Evolutionary conservation across 1,284 basidiomycete species (phyloP).

Genomic region (Tausonia pullulans): DNA sequence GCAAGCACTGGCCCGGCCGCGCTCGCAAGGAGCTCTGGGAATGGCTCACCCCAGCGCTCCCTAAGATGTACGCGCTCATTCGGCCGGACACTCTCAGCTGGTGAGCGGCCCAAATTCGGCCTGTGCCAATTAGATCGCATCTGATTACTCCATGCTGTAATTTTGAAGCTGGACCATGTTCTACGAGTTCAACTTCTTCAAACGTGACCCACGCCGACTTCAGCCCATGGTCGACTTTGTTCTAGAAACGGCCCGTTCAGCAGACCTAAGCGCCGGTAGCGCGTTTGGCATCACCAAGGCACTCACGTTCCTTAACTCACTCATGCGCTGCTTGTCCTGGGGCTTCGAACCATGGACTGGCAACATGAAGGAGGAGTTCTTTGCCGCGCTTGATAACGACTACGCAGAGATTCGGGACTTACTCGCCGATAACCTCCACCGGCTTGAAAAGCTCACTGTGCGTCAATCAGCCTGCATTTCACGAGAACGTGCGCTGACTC

Average conservation of each 20-base stretch:
- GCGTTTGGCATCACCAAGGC: conserved; percentile 47
- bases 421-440: conserved; percentile 56
- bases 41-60: conserved; percentile 50
- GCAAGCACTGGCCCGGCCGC: conserved; percentile 75
- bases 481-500: conserved; percentile 17
- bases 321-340: conserved; percentile 63
- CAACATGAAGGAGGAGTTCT: conserved; percentile 57
- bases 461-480: conserved; percentile 14
- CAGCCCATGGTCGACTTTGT: conserved; percentile 70
- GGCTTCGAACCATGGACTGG: conserved; percentile 60
- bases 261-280: conserved; percentile 68
- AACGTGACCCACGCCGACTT: conserved; percentile 77
- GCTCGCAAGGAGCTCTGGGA: conserved; percentile 56
- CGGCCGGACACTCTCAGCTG: conserved; percentile 37
- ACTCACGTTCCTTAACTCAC: conserved; percentile 21
- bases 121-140: not conserved
- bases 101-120: conserved; percentile 24
- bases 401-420: conserved; percentile 73
- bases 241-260: conserved; percentile 46
- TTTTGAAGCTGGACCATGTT: conserved; percentile 29
- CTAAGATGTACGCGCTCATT: conserved; percentile 18
- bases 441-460: conserved; percentile 60
- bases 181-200: conserved; percentile 42
- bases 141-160: not conserved
- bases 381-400: conserved; percentile 62